phyloP scores from a whole-genome alignment of 257 asterid genomes.

The Nicotiana tabacum region DNA sequence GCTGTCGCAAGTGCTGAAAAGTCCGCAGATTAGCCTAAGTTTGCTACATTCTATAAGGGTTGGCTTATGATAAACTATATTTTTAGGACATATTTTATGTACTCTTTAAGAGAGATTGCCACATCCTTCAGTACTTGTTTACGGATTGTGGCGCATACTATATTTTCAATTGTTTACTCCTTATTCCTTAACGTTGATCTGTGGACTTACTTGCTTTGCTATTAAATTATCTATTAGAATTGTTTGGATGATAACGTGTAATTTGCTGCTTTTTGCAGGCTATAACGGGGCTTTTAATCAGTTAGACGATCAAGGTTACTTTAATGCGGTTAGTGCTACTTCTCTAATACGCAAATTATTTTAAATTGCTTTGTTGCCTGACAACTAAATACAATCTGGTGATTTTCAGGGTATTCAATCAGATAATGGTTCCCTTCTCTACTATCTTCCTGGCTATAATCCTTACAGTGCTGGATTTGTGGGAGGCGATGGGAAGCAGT shows the following conservation, averaged over 20 bases:
- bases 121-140: neutral
- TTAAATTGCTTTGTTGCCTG: conserved; percentile 1
- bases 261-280: conserved; percentile 31
- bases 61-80: neutral
- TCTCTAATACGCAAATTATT: neutral
- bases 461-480: conserved; percentile 54
- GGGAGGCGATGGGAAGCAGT: conserved; percentile 53
- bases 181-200: neutral
- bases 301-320: conserved; percentile 52
- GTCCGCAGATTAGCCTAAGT: neutral
- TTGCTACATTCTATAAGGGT: neutral
- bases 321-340: conserved; percentile 35
- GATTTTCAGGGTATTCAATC: conserved; percentile 40
- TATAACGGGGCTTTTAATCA: conserved; percentile 43
- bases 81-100: neutral
- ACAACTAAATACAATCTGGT: neutral
- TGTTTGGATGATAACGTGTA: neutral
- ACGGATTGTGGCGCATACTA: neutral
- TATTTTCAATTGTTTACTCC: neutral
- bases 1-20: neutral
- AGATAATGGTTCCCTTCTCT: conserved; percentile 43
- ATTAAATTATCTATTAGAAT: neutral
- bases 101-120: neutral
- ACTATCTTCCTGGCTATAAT: conserved; percentile 55
- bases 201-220: neutral